These are phyloP conservation scores for Talaromyces amestolkiae DNA, from an alignment of 2,329 filamentous ascomycete species.

Conservation along the genomic window DNA sequence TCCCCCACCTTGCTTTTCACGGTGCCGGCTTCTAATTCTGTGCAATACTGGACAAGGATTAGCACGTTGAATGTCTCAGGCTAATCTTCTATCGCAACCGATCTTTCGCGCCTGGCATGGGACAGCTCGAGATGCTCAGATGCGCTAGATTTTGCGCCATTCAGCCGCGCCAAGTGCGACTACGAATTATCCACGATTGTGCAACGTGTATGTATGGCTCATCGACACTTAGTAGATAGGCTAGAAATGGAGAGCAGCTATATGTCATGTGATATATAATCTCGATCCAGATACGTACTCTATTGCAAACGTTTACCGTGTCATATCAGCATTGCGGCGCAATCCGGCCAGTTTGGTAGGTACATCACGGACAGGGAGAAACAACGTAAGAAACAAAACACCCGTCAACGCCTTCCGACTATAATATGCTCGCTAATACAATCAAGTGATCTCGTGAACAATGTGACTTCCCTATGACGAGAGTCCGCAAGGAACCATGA, in stretches of 20 bases:
- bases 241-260: not conserved
- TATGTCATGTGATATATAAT: not conserved
- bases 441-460: conserved; percentile 15
- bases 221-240: not conserved
- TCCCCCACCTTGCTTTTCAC: not conserved
- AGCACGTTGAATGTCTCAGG: not conserved
- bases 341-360: not conserved
- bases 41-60: not conserved
- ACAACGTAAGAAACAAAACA: conserved; percentile 16
- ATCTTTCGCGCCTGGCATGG: conserved; percentile 11
- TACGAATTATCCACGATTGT: conserved; percentile 15
- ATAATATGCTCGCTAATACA: conserved; percentile 16
- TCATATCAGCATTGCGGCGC: not conserved
- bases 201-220: conserved; percentile 12
- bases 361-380: conserved; percentile 4
- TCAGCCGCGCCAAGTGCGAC: conserved; percentile 6
- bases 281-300: not conserved
- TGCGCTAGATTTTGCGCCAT: not conserved
- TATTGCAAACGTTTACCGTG: not conserved
- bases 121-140: not conserved
- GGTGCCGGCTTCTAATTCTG: not conserved
- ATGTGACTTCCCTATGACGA: conserved; percentile 1
- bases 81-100: conserved; percentile 1
- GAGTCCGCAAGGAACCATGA: conserved; percentile 8
- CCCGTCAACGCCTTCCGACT: conserved; percentile 6